Conservation (phyloP, 371 early-diverging fungal species). For the Mortierella sp. region DNA sequence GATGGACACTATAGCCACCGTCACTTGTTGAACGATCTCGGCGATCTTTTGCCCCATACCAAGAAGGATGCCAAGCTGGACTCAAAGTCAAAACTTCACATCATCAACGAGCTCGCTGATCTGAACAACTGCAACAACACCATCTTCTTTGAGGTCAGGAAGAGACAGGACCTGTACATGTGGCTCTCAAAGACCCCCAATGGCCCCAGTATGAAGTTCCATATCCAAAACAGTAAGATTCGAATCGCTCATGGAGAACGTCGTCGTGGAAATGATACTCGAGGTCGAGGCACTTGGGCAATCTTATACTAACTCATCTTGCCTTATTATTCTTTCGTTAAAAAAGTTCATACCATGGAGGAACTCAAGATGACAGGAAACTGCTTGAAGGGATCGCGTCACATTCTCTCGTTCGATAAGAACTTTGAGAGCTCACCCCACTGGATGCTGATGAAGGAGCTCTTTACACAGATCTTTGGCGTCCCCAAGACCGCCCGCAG, state of each 20-base stretch:
- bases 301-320: neutral
- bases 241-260: neutral
- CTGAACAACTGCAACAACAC: slow-evolving; percentile 97
- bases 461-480: slow-evolving; percentile 91
- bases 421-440: slow-evolving; percentile 89
- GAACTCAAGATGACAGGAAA: slow-evolving; percentile 98
- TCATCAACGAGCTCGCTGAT: slow-evolving; percentile 95
- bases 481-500: slow-evolving; percentile 90
- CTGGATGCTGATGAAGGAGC: slow-evolving; percentile 87
- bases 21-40: slow-evolving; percentile 91
- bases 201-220: slow-evolving; percentile 96
- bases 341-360: slow-evolving; percentile 95
- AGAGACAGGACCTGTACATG: slow-evolving; percentile 93
- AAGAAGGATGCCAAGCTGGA: slow-evolving; percentile 95
- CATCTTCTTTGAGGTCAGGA: slow-evolving; percentile 94
- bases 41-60: slow-evolving; percentile 89
- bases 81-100: slow-evolving; percentile 87
- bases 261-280: too few relatives aligned
- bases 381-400: slow-evolving; percentile 96
- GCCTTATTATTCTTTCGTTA: neutral
- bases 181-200: slow-evolving; percentile 96
- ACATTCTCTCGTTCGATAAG: slow-evolving; percentile 93
- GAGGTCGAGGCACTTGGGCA: too few relatives aligned
- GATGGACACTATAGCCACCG: slow-evolving; percentile 74
- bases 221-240: slow-evolving; percentile 90